Evolutionary conservation across 2,329 filamentous ascomycete genomes (phyloP), one percentile per base, ranked within the genome.

Genomic region (Pseudogymnoascus sp.): DNA sequence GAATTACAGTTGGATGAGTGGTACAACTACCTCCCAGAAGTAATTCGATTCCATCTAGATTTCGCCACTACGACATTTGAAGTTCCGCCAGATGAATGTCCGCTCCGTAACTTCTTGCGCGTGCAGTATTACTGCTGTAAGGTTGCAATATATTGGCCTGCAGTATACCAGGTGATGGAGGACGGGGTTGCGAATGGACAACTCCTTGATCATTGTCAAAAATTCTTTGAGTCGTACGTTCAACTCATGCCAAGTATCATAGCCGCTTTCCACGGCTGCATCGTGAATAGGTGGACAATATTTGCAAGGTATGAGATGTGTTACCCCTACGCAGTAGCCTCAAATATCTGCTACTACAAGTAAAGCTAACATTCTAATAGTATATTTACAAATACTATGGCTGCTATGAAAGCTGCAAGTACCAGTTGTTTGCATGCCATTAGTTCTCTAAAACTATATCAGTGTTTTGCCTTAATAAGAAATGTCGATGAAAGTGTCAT

Each of bases 1-100:
- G 71, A 72, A 38, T 65, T 67, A n/a, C 73, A 75, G 61, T 67
- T 75, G 2, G 70, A 75, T 11, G 69, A 72, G 61, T 75, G 73
- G 73, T 71, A 72, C 46, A 65, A 70, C 10, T 68, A 70, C 29
- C 67, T 75, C 2, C 72, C 72, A 1, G 65, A 65, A 15, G 62
- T 65, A 7, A 67, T 74, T 17, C 71, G 69, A 31, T 74, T 74
- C 42, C 19, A 46, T n/a, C 42, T 46, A 13, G 42, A 46, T 46
- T 46, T 46, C 42, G 42, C 46, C 59, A 65, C 50, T 65, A 59
- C 46, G 13, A 64, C 31, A 21, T 42, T 33, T 61, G 53, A 33
- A 33, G 53, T 59, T 59, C 23, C 15, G 29, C 11, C 33, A 13
- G 29, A 59, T 59, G 53, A 37, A 59, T 33, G 42, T 46, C 53